Base-by-base conservation (phyloP, 2,329 filamentous ascomycete genomes). In the Thelonectria rubi region DNA sequence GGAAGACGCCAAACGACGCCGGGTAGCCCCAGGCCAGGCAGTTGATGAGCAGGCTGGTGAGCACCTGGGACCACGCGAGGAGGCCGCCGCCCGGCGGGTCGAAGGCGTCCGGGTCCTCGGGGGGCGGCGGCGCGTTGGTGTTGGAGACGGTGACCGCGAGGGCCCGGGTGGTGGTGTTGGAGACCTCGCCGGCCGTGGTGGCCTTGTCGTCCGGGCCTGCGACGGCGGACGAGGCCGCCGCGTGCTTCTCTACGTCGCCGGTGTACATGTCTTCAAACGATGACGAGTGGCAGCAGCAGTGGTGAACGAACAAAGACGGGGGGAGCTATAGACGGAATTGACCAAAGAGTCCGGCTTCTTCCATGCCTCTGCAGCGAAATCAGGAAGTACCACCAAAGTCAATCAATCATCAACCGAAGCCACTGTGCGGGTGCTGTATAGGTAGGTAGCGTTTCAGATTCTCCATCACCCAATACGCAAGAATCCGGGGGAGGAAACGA, bases 1-100 rank as follows among this genome's bases (percentile, higher is more conserved):
- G 83, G 57, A 92, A 83, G 47, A 82, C 81, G 55, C 78, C 84
- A 63, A 84, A 86, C 2, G 80, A 78, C 5, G 79, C 74, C 3
- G 80, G 77, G 54, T 80, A 82, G 54, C 84, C 83, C 80, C 83
- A 85, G 5, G 82, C 78, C 59, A 86, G 71, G 55, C 77, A 77
- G 69, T 82, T 84, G 72, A 84, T 75, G 30, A 84, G 75, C 42
- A 81, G 75, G 32, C 78, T 78, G 7, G 81, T 80, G 18, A 82
- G 48, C 9, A 85, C 81, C 67, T 85, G 83, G 1, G 75, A 77
- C 83, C 83, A 86, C 15, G 82, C 83, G 14, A 70, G 64, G 50
- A 77, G 65, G 12, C 82, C 83, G 24, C 82, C 81, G 47, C 84
- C 80, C 0, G 81, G 82, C 7, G 68, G 69, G 20, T 72, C 60